Percentiles rank a stretch among this genome's conserved stretches.
Conservation (phyloP, 306 rosid species). For the Luffa acutangula region DNA sequence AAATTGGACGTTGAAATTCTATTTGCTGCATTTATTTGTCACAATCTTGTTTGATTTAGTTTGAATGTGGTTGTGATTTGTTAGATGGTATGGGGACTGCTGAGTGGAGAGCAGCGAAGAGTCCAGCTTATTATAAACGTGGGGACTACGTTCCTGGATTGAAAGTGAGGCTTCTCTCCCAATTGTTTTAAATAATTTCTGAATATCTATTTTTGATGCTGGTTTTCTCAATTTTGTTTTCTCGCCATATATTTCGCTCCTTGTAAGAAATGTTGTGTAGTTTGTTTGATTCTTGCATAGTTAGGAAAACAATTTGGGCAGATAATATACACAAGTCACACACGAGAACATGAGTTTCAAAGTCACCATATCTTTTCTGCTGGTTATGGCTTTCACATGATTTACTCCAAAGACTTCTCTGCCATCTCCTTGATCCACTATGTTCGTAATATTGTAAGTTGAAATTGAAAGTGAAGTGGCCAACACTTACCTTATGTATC, state of each 20-base stretch:
- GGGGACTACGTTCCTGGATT: conserved; percentile 95
- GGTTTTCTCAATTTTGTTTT: not conserved
- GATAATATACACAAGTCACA: not conserved
- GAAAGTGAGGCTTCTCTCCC: conserved; percentile 40
- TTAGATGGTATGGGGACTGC: conserved; percentile 98
- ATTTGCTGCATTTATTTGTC: not conserved
- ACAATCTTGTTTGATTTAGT: not conserved
- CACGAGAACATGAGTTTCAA: not conserved
- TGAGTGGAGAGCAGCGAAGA: conserved; percentile 91
- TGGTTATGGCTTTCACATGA: not conserved
- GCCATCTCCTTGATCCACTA: not conserved
- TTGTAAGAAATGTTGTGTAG: not conserved
- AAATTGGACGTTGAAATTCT: not conserved
- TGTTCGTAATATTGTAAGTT: not conserved
- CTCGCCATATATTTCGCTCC: not conserved
- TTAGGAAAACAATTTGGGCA: not conserved
- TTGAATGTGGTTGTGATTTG: conserved; percentile 7
- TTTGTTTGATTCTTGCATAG: not conserved
- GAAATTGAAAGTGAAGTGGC: not conserved
- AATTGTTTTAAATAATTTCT: not conserved
- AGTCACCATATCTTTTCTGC: not conserved
- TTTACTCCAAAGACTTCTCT: not conserved
- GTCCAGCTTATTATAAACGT: conserved; percentile 84
- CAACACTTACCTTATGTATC: not conserved
- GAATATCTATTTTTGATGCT: not conserved